Percentiles rank a stretch among this genome's conserved stretches.
Conservation (phyloP, 2,329 filamentous ascomycete genomes). For the Alternaria metachromatica region DNA sequence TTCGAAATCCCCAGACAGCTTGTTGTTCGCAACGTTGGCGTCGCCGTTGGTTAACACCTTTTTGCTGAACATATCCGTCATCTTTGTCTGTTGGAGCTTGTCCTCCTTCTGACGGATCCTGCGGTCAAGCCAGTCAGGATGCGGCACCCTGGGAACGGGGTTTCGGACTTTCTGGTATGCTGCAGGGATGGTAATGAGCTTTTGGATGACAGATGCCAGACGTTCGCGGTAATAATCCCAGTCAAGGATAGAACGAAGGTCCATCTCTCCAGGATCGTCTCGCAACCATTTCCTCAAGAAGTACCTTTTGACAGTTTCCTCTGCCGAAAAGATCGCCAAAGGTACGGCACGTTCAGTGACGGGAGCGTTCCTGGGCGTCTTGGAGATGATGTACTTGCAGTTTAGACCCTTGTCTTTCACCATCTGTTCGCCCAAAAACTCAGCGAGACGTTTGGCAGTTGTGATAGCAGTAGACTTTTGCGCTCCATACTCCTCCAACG, state of each 20-base stretch:
- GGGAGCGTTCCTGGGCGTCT: conserved; percentile 82
- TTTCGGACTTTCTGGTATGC: conserved; percentile 95
- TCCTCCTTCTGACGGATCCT: conserved; percentile 96
- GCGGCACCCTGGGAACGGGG: conserved; percentile 88
- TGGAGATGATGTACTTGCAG: conserved; percentile 99
- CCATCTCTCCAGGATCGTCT: conserved; percentile 89
- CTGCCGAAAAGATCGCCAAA: conserved; percentile 95
- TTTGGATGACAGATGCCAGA: conserved; percentile 96
- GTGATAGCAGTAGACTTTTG: conserved; percentile 99
- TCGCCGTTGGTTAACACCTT: conserved; percentile 74
- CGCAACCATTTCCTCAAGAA: conserved; percentile 96
- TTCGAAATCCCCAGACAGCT: conserved; percentile 72
- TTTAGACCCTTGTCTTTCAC: conserved; percentile 98
- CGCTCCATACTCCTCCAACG: conserved; percentile 89
- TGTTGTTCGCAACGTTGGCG: conserved; percentile 67
- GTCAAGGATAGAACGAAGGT: conserved; percentile 87
- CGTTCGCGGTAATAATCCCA: conserved; percentile 98
- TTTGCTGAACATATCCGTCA: conserved; percentile 88
- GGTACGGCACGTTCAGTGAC: conserved; percentile 95
- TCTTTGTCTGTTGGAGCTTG: conserved; percentile 97
- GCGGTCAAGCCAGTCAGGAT: conserved; percentile 95
- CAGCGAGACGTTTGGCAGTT: conserved; percentile 89
- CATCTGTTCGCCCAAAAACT: conserved; percentile 98
- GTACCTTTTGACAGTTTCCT: conserved; percentile 82
- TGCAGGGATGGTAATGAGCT: conserved; percentile 97